Evolutionary conservation across 495 filamentous ascomycete genomes (phyloP).

Genomic region (Neurospora sp.): DNA sequence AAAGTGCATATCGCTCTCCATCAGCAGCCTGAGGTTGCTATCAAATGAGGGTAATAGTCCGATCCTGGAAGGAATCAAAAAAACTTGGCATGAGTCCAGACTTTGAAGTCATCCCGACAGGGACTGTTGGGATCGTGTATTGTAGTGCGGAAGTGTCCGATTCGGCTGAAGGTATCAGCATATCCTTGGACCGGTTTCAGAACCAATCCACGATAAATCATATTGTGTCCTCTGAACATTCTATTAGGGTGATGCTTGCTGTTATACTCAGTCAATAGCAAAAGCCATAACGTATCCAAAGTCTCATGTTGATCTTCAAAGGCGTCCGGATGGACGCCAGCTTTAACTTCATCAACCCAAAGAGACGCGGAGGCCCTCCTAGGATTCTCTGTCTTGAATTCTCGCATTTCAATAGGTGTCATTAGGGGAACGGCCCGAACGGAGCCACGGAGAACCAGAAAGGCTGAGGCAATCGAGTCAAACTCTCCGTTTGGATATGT

Average conservation of each 20-base stretch:
- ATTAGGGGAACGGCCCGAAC: not conserved
- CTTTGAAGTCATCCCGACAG: too few species aligned
- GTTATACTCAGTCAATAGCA: not conserved
- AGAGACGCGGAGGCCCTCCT: too few species aligned
- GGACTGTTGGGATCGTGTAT: too few species aligned
- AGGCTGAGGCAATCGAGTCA: not conserved
- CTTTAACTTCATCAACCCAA: not conserved
- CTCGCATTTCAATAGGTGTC: not conserved
- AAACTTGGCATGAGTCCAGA: not conserved
- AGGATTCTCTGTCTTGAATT: not conserved
- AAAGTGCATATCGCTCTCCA: too few species aligned
- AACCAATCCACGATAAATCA: too few species aligned
- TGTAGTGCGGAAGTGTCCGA: too few species aligned
- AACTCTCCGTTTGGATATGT: not conserved
- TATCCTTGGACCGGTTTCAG: not conserved
- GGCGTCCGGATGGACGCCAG: not conserved
- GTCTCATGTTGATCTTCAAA: not conserved
- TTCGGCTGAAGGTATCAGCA: not conserved
- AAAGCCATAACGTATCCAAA: not conserved
- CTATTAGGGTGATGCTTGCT: not conserved
- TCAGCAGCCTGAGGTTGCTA: not conserved
- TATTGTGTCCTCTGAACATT: too few species aligned
- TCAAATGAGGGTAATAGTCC: not conserved
- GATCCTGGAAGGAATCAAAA: not conserved
- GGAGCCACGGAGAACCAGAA: not conserved